These are phyloP conservation scores for Gaeumannomyces sp. DNA, from an alignment of 2,329 filamentous ascomycete genomes.

Conservation along the genomic window DNA sequence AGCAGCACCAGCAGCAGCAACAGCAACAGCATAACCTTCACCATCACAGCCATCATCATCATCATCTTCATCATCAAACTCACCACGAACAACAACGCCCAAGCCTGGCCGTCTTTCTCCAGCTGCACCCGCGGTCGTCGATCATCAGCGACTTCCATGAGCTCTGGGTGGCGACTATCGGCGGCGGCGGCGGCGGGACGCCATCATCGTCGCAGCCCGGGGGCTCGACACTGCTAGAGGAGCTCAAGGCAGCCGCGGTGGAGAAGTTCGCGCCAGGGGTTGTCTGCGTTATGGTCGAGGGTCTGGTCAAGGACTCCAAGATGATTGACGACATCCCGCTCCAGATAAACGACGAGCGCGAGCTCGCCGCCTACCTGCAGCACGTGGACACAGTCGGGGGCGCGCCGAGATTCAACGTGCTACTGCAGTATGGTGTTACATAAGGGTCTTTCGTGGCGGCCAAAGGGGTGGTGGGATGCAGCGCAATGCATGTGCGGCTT, in stretches of 20 bases:
- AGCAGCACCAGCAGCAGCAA: slow-evolving; percentile 4
- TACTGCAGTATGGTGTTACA: slow-evolving; percentile 16
- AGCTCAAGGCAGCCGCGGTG: slow-evolving; percentile 56
- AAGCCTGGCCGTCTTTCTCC: slow-evolving; percentile 56
- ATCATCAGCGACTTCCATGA: slow-evolving; percentile 38
- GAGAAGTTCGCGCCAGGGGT: slow-evolving; percentile 52
- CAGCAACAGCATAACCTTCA: neutral
- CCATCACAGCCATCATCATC: neutral
- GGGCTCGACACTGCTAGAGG: slow-evolving; percentile 42
- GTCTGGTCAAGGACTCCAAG: slow-evolving; percentile 54
- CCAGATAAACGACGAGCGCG: slow-evolving; percentile 62
- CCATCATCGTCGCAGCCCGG: neutral
- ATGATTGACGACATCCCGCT: slow-evolving; percentile 51
- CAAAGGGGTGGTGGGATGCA: too few relatives aligned
- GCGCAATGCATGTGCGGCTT: too few relatives aligned
- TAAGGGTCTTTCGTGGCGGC: neutral
- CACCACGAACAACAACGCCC: slow-evolving; percentile 11
- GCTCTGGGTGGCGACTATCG: slow-evolving; percentile 63
- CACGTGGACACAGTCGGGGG: slow-evolving; percentile 46
- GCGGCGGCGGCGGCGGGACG: slow-evolving; percentile 11
- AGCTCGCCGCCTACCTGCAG: slow-evolving; percentile 65
- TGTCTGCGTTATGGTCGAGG: slow-evolving; percentile 56
- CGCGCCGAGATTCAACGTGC: slow-evolving; percentile 38
- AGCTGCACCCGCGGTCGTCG: slow-evolving; percentile 59
- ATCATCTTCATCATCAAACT: slow-evolving; percentile 8